Base-by-base conservation (phyloP, 805 yeast species). In the Candida anglica region DNA sequence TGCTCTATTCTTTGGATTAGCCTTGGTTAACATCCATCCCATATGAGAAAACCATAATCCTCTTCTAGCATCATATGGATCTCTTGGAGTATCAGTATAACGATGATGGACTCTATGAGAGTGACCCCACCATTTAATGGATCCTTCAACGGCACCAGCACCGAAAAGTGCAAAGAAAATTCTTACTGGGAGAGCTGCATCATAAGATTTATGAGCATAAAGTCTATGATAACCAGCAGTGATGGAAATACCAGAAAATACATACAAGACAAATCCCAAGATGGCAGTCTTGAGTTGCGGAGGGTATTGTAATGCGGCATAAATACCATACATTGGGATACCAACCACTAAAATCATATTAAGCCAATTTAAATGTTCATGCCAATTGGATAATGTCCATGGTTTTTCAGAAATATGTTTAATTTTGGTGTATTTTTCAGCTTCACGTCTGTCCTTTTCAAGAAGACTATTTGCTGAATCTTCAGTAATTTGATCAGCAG, bases 51-150 rank as follows among this genome's bases (percentile, higher is more conserved):
- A 85, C 87, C 89, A 83, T 58, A 84, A 78, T 13, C 94, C 94
- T 51, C 68, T 69, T 66, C 89, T 75, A 14, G 94, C 93, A 55
- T 85, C 93, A 53, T 43, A 85, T 33, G 94, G 94, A 59, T 85
- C 94, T 67, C 91, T 77, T 37, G 60, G 48, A 18, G 93, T 85
- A 61, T 85, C 94, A 4, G 93, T 84, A 62, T 82, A 85, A 66
- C 94, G 73, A 64, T 85, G 94, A 58, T 85, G 94, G 37, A 84
- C 72, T 73, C 94, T 75, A 63, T 85, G 94, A 33, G 83, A 73
- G 56, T 84, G 93, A 30, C 82, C 77, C 94, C 94, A 85, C 93
- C 93, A 84, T 60, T 84, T 84, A 58, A 84, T 79, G 27, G 91
- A 82, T 44, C 94, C 94, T 58, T 84, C 88, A 31, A 84, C 79